Evolutionary conservation across 2,329 filamentous ascomycete genomes (phyloP).

Genomic region (Aspergillus phoenicis): DNA sequence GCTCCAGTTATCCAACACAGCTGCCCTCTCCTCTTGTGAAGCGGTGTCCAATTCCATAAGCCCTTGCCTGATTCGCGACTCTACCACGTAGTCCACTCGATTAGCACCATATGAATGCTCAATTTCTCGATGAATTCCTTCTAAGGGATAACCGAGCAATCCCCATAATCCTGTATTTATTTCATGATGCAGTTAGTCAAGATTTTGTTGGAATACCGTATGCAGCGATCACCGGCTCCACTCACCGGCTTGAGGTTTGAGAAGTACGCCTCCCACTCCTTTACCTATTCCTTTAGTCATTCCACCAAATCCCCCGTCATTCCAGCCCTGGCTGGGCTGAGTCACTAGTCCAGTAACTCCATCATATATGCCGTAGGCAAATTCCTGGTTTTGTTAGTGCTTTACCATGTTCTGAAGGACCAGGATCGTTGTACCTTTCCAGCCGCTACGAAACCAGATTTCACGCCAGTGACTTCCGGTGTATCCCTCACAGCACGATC

Average conservation of each 20-base stretch:
- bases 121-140: slow-evolving; percentile 13
- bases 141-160: slow-evolving; percentile 17
- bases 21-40: slow-evolving; percentile 3
- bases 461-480: slow-evolving; percentile 75
- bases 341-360: slow-evolving; percentile 15
- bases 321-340: slow-evolving; percentile 14
- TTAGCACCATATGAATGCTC: slow-evolving; percentile 14
- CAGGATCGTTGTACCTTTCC: slow-evolving; percentile 55
- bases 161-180: slow-evolving; percentile 17
- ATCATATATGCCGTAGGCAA: slow-evolving; percentile 14
- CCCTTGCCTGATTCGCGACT: slow-evolving; percentile 17
- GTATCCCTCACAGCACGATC: slow-evolving; percentile 76
- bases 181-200: no score
- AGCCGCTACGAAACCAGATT: slow-evolving; percentile 74
- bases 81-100: slow-evolving; percentile 13
- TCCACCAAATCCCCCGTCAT: slow-evolving; percentile 8
- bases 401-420: neutral
- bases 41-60: slow-evolving; percentile 9
- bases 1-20: slow-evolving; percentile 3
- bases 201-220: neutral
- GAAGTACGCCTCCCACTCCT: slow-evolving; percentile 11
- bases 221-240: neutral
- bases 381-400: slow-evolving; percentile 10
- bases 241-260: slow-evolving; percentile 19
- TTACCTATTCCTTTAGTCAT: slow-evolving; percentile 15